Conservation (phyloP, 805 yeast species). For the Candida germanica region DNA sequence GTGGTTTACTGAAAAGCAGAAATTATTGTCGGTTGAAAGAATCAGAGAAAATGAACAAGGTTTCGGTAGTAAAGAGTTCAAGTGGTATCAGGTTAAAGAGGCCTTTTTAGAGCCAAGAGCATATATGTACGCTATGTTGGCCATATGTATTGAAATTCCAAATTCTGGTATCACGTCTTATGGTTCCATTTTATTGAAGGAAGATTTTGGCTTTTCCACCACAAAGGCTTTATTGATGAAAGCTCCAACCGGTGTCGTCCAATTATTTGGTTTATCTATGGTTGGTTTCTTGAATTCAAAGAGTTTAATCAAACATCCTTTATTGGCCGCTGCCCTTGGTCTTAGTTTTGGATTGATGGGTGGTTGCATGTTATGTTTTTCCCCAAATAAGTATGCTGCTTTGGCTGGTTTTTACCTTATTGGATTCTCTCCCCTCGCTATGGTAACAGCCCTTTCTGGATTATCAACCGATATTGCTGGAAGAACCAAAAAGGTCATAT, state of each 20-base stretch:
- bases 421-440: conserved; percentile 22
- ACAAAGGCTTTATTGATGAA: conserved; percentile 41
- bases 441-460: conserved; percentile 28
- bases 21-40: conserved; percentile 28
- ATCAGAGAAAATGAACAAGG: conserved; percentile 37
- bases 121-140: conserved; percentile 29
- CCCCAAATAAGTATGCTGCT: conserved; percentile 26
- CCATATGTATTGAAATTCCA: conserved; percentile 24
- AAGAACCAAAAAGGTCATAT: conserved; percentile 50
- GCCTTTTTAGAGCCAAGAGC: conserved; percentile 33
- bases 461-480: conserved; percentile 52
- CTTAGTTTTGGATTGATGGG: conserved; percentile 20
- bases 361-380: conserved; percentile 42
- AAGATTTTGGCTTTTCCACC: conserved; percentile 21
- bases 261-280: conserved; percentile 32
- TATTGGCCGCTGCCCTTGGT: conserved; percentile 19
- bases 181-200: conserved; percentile 28
- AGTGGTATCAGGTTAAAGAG: conserved; percentile 34
- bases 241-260: conserved; percentile 49
- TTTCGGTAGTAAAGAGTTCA: conserved; percentile 35
- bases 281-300: conserved; percentile 17
- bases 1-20: conserved; percentile 35
- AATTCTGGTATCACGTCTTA: conserved; percentile 35
- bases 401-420: conserved; percentile 28
- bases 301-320: conserved; percentile 10